phyloP scores from a whole-genome alignment of 495 filamentous ascomycete species.

The Daldinia vernicosa region DNA sequence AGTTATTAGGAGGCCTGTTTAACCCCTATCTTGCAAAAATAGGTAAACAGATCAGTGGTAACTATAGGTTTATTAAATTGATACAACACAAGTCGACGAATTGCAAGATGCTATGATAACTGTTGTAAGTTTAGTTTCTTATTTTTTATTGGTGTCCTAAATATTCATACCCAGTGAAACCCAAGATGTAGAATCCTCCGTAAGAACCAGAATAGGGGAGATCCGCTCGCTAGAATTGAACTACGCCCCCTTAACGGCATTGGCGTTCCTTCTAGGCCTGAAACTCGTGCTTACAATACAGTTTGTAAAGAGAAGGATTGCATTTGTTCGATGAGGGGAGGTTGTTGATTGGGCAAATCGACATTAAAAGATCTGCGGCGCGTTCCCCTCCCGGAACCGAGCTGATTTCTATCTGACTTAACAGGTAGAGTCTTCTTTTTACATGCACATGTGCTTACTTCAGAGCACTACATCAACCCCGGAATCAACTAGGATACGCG shows the following conservation, averaged over 20 bases:
- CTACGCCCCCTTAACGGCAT: constrained; percentile 26
- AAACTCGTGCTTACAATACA: constrained; percentile 27
- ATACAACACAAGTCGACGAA: constrained; percentile 8
- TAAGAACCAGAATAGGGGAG: constrained; percentile 25
- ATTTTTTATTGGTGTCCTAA: constrained; percentile 18
- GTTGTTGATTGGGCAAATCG: constrained; percentile 20
- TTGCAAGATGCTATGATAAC: constrained; percentile 15
- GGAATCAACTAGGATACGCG: constrained; percentile 13
- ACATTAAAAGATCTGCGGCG: constrained; percentile 27
- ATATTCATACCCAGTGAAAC: constrained; percentile 23
- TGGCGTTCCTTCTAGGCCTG: constrained; percentile 23
- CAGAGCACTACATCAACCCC: constrained; percentile 12
- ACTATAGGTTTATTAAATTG: constrained; percentile 9
- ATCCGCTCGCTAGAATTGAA: constrained; percentile 16
- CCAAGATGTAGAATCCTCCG: constrained; percentile 18
- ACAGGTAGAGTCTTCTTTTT: constrained; percentile 7
- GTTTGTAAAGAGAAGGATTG: constrained; percentile 31
- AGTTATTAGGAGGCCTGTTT: background rate
- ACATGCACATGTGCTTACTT: constrained; percentile 13
- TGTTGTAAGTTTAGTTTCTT: constrained; percentile 15
- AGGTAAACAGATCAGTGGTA: constrained; percentile 13
- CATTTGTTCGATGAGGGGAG: constrained; percentile 7
- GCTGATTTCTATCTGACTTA: constrained; percentile 6
- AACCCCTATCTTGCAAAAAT: constrained; percentile 28
- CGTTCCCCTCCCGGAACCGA: constrained; percentile 24